A percentile compares a stretch with the other conserved stretches of the same genome.
These are phyloP conservation scores for Pulicaria dysenterica DNA, from an alignment of 129 eudicot genomes.

Conservation along the genomic window DNA sequence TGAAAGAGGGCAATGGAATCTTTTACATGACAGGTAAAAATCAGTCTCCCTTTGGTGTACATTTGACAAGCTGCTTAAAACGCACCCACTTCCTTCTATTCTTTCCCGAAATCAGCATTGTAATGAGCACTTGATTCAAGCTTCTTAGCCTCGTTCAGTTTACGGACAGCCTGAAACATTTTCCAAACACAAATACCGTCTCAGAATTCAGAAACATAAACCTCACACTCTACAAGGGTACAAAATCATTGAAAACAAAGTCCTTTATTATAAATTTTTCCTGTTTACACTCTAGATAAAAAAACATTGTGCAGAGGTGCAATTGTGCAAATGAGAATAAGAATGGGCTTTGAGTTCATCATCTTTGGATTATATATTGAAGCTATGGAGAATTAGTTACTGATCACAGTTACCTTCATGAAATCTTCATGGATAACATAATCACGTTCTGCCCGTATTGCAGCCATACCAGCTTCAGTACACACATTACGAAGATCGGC, in stretches of 20 bases:
- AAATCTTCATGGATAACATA: constrained; percentile 98
- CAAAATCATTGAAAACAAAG: no score
- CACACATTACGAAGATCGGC: constrained; percentile 97
- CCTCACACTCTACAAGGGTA: background rate
- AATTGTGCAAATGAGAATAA: no score
- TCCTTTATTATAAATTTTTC: no score
- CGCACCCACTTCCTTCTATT: constrained; percentile 37
- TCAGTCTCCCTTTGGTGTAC: constrained; percentile 18
- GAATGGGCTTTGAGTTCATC: no score
- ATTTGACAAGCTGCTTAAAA: constrained; percentile 17
- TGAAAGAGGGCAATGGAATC: constrained; percentile 14
- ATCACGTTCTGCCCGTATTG: constrained; percentile 98
- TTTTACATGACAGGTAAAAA: constrained; percentile 22
- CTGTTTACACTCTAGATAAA: no score
- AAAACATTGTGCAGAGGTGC: no score
- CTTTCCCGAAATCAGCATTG: constrained; percentile 94
- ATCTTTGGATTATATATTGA: background rate
- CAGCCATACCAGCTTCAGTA: constrained; percentile 98
- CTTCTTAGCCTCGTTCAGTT: constrained; percentile 95
- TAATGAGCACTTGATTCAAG: constrained; percentile 94
- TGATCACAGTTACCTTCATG: constrained; percentile 74
- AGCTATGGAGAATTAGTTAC: background rate
- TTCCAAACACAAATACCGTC: constrained; percentile 13
- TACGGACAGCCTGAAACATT: constrained; percentile 73
- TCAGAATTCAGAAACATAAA: constrained; percentile 4